A percentile compares a stretch with the other conserved stretches of the same genome.
Conservation (phyloP, 768 basidiomycete genomes). For the Panaeolus papilionaceus region DNA sequence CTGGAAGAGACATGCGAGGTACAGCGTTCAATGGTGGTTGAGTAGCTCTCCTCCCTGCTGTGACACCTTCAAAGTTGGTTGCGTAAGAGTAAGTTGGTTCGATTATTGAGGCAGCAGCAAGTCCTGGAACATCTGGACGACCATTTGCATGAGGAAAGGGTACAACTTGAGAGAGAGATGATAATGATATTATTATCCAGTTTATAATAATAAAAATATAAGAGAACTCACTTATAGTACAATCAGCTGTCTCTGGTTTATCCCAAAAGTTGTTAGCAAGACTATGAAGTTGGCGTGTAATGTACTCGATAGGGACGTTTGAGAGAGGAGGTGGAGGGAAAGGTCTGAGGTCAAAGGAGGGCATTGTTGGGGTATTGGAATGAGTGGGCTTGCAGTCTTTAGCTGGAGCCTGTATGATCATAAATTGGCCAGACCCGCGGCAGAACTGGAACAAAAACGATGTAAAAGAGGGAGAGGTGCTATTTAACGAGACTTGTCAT, state of each 20-base stretch:
- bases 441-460: conserved; percentile 39
- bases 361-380: conserved; percentile 27
- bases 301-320: conserved; percentile 75
- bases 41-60: conserved; percentile 53
- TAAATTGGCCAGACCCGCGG: conserved; percentile 49
- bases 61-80: conserved; percentile 46
- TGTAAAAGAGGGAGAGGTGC: conserved; percentile 27
- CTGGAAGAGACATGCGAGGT: conserved; percentile 68
- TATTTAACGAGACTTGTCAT: conserved; percentile 20
- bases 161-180: conserved; percentile 43
- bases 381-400: conserved; percentile 34
- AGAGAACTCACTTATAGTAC: conserved; percentile 67
- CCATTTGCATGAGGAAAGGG: conserved; percentile 52
- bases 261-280: conserved; percentile 77
- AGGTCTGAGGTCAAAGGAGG: conserved; percentile 58
- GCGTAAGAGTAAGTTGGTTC: conserved; percentile 38
- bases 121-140: conserved; percentile 38
- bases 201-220: not conserved
- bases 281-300: conserved; percentile 69
- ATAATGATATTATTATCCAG: not conserved
- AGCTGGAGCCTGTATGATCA: conserved; percentile 36
- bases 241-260: conserved; percentile 78
- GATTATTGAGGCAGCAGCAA: conserved; percentile 35
- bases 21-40: conserved; percentile 56
- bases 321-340: conserved; percentile 70